Evolutionary conservation across 176 grass and related monocot genomes (phyloP).

Genomic region (Chloris gayana): DNA sequence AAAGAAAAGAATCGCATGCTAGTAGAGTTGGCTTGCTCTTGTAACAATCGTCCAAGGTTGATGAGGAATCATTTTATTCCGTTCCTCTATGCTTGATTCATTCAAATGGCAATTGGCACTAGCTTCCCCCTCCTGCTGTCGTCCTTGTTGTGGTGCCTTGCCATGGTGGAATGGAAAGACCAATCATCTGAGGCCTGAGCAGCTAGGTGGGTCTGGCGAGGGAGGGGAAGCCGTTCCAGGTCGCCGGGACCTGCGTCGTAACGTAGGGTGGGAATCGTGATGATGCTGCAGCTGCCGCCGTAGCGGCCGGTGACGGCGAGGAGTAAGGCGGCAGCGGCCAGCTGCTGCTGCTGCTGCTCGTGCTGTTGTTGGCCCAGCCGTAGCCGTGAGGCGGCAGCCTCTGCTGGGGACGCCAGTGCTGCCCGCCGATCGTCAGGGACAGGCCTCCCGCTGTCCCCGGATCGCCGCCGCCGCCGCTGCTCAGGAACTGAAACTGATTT

Average conservation of each 20-base stretch:
- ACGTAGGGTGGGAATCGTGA: constrained; percentile 97
- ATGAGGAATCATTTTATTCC: background rate
- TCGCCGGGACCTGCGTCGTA: constrained; percentile 52
- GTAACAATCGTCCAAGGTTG: background rate
- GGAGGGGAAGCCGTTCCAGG: constrained; percentile 82
- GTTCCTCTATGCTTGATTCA: background rate
- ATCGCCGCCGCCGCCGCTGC: constrained; percentile 42
- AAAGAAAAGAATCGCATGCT: constrained; percentile 30
- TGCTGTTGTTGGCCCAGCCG: constrained; percentile 41
- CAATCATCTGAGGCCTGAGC: too few species aligned
- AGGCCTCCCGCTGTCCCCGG: constrained; percentile 42
- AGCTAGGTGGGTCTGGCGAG: constrained; percentile 49
- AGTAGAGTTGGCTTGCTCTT: background rate
- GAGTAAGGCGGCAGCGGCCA: constrained; percentile 16
- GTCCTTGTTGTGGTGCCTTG: background rate
- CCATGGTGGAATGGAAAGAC: background rate
- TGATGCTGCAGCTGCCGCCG: constrained; percentile 91
- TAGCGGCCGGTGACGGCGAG: constrained; percentile 35
- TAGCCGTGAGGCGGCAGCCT: constrained; percentile 49
- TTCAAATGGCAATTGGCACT: background rate
- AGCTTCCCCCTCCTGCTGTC: too few species aligned
- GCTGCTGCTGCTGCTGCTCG: background rate
- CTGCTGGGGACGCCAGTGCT: constrained; percentile 42
- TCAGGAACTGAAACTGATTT: constrained; percentile 35
- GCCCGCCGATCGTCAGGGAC: constrained; percentile 54